Percentiles rank a stretch among this genome's conserved stretches.
Conservation (phyloP, 768 basidiomycete genomes). For the Podaxis sp. region DNA sequence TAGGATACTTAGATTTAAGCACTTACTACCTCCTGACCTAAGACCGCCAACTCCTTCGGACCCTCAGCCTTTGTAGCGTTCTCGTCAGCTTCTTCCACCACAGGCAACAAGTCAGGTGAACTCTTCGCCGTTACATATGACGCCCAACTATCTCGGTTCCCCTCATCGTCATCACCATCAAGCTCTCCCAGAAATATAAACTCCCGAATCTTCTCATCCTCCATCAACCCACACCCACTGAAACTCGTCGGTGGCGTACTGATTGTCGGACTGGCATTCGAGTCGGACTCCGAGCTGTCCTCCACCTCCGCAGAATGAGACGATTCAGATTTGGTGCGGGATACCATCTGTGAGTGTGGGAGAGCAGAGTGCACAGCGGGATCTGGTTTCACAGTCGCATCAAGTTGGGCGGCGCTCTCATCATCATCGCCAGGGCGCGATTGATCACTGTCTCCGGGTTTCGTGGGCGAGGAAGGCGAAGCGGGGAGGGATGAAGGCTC, state of each 20-base stretch:
- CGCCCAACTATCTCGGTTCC: constrained; percentile 29
- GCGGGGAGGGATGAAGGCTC: constrained; percentile 19
- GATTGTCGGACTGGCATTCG: constrained; percentile 2
- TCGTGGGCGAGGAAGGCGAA: constrained; percentile 17
- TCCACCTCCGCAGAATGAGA: not conserved
- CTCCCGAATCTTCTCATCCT: constrained; percentile 18
- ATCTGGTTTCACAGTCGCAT: not conserved
- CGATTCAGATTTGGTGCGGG: not conserved
- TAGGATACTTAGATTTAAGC: not conserved
- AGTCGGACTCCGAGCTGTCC: not conserved
- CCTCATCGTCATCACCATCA: not conserved
- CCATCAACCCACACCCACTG: not conserved
- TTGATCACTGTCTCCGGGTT: not conserved
- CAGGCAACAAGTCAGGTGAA: constrained; percentile 24
- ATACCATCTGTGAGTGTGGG: not conserved
- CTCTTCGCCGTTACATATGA: constrained; percentile 38
- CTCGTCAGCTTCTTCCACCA: constrained; percentile 6
- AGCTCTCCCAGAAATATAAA: constrained; percentile 1
- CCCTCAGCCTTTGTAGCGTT: not conserved
- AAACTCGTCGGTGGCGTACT: constrained; percentile 16
- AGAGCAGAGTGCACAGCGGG: not conserved
- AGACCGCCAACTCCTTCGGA: not conserved
- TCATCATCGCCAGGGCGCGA: not conserved
- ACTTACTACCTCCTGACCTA: not conserved
- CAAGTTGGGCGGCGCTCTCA: not conserved